A percentile compares a stretch with the other conserved stretches of the same genome.
These are phyloP conservation scores for Allomyces macrogynus DNA, from an alignment of 192 early-diverging fungal genomes.

Conservation along the genomic window DNA sequence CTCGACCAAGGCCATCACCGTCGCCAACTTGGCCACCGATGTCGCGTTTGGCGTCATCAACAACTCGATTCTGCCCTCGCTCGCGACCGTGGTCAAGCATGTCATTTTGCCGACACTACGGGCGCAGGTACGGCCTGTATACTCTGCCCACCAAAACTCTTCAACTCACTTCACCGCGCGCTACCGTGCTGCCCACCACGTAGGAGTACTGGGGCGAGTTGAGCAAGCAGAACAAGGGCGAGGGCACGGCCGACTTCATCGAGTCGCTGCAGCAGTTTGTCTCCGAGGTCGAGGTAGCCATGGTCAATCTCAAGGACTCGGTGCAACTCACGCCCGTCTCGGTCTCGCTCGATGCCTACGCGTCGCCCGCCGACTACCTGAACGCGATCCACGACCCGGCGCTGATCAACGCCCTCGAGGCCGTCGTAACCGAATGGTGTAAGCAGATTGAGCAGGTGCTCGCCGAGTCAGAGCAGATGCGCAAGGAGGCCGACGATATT, in stretches of 20 bases:
- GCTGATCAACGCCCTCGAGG: constrained; percentile 32
- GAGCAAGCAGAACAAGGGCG: constrained; percentile 16
- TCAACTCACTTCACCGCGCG: not conserved
- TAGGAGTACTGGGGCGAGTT: constrained; percentile 42
- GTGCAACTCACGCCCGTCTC: constrained; percentile 31
- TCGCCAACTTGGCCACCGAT: constrained; percentile 29
- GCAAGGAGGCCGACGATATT: constrained; percentile 48
- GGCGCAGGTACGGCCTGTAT: constrained; percentile 16
- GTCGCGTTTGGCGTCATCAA: constrained; percentile 28
- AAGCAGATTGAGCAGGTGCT: constrained; percentile 48
- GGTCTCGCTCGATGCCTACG: constrained; percentile 33
- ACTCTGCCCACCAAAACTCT: not conserved
- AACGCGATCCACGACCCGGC: constrained; percentile 36
- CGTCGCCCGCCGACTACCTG: constrained; percentile 30
- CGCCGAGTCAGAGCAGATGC: constrained; percentile 42
- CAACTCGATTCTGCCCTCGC: constrained; percentile 27
- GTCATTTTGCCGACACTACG: constrained; percentile 33
- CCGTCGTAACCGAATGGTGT: constrained; percentile 40
- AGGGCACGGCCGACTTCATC: constrained; percentile 29
- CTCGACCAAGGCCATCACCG: constrained; percentile 31
- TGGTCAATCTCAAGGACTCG: constrained; percentile 41
- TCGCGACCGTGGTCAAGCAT: constrained; percentile 36
- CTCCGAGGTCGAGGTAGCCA: constrained; percentile 36
- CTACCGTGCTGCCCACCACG: constrained; percentile 1
- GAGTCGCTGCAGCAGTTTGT: constrained; percentile 36